phyloP scores from a whole-genome alignment of 2,329 filamentous ascomycete genomes.

The Epichloe sibirici region DNA sequence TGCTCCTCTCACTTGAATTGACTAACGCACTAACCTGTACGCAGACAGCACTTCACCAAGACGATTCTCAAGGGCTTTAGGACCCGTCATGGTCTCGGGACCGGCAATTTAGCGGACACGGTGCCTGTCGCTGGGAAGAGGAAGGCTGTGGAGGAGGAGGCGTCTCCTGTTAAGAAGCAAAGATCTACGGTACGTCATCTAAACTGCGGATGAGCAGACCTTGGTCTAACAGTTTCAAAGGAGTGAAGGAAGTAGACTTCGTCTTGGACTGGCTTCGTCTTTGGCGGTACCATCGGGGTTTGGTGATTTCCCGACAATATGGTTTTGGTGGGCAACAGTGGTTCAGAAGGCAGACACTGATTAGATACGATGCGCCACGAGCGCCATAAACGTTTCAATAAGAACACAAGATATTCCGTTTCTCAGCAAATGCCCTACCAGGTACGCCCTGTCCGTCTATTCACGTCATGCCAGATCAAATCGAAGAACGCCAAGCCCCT shows the following conservation, averaged over 20 bases:
- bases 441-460: not conserved
- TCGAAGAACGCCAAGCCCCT: slow-evolving; percentile 12
- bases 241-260: too few species aligned
- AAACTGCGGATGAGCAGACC: too few species aligned
- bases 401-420: too few species aligned
- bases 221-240: too few species aligned
- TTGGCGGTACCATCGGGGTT: too few species aligned
- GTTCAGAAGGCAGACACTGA: too few species aligned
- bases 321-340: too few species aligned
- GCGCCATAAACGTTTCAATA: too few species aligned
- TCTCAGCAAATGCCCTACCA: too few species aligned
- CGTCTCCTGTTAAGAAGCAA: not conserved
- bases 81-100: slow-evolving; percentile 12
- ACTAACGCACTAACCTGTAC: not conserved
- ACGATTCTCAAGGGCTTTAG: slow-evolving; percentile 24
- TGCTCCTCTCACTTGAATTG: not conserved
- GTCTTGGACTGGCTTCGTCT: too few species aligned
- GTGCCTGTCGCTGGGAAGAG: slow-evolving; percentile 8
- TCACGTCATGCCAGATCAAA: not conserved
- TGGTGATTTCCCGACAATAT: too few species aligned
- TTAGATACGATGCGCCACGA: too few species aligned
- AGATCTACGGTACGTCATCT: not conserved
- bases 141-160: not conserved
- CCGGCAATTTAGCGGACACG: slow-evolving; percentile 1
- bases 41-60: slow-evolving; percentile 28